Evolutionary conservation across 73 alveolate species (phyloP).

Genomic region (Paramecium sexaurelia): DNA sequence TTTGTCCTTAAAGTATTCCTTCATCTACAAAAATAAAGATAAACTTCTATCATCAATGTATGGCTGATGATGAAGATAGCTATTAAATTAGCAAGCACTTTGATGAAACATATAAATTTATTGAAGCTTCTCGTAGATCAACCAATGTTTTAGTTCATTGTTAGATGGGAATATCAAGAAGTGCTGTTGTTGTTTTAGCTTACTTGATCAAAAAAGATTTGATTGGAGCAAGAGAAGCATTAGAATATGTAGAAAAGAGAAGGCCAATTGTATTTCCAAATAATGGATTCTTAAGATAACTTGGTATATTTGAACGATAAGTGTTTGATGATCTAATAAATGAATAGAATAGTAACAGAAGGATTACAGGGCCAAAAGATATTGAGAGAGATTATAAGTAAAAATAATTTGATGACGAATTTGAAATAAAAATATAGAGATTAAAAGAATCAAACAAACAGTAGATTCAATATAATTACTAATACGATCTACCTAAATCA

Average conservation of each 20-base stretch:
- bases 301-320: slow-evolving; percentile 24
- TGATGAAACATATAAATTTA: slow-evolving; percentile 52
- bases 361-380: not conserved
- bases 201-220: slow-evolving; percentile 4
- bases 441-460: not conserved
- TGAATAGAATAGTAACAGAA: not conserved
- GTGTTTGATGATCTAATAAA: slow-evolving; percentile 3
- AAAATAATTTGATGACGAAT: not conserved
- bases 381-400: not conserved
- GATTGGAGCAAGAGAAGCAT: slow-evolving; percentile 29
- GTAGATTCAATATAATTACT: not conserved
- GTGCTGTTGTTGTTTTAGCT: slow-evolving; percentile 57
- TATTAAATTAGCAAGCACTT: slow-evolving; percentile 26
- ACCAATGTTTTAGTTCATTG: slow-evolving; percentile 64
- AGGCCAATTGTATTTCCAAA: slow-evolving; percentile 36
- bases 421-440: not conserved
- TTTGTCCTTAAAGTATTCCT: slow-evolving; percentile 10
- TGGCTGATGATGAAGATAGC: slow-evolving; percentile 45
- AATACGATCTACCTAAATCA: not conserved
- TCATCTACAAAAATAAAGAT: not conserved
- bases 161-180: slow-evolving; percentile 58
- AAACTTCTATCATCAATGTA: not conserved
- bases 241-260: slow-evolving; percentile 20
- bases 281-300: slow-evolving; percentile 41
- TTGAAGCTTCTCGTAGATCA: not conserved